Evolutionary conservation across 1,284 basidiomycete species (phyloP).

Genomic region (Athelia psychrophila): DNA sequence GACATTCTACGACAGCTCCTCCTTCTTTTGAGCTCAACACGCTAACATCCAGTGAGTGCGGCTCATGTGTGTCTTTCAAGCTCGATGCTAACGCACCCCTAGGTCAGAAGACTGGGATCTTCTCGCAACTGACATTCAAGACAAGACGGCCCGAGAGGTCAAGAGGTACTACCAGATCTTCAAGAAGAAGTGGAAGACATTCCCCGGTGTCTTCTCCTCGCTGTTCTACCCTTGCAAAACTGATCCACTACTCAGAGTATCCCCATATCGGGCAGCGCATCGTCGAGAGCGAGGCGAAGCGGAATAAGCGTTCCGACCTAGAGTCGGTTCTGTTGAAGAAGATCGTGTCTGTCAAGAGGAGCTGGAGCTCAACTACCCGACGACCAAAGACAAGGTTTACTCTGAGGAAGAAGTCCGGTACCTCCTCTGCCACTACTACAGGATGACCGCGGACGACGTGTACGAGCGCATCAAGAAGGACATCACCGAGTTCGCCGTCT

Average conservation of each 20-base stretch:
- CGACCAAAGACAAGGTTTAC: slow-evolving; percentile 95
- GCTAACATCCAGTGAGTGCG: slow-evolving; percentile 71
- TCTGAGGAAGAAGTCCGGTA: slow-evolving; percentile 97
- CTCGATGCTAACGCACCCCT: slow-evolving; percentile 3
- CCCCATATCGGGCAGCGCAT: slow-evolving; percentile 83
- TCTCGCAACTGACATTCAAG: slow-evolving; percentile 84
- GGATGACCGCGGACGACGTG: slow-evolving; percentile 88
- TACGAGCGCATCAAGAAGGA: slow-evolving; percentile 97
- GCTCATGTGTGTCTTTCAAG: neutral
- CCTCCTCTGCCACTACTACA: slow-evolving; percentile 90
- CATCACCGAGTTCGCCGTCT: slow-evolving; percentile 94
- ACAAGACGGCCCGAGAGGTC: slow-evolving; percentile 84
- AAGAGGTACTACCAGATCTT: slow-evolving; percentile 84
- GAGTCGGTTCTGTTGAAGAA: slow-evolving; percentile 78
- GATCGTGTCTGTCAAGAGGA: slow-evolving; percentile 81
- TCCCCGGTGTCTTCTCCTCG: slow-evolving; percentile 55
- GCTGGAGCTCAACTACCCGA: slow-evolving; percentile 90
- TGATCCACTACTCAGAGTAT: slow-evolving; percentile 48
- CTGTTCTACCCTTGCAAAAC: neutral
- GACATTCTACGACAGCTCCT: too few species aligned
- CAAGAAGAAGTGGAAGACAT: slow-evolving; percentile 86
- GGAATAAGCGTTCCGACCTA: slow-evolving; percentile 83
- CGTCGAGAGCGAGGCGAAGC: slow-evolving; percentile 81
- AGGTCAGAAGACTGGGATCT: slow-evolving; percentile 75
- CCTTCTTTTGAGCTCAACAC: too few species aligned